Base-by-base conservation (phyloP, 2,329 filamentous ascomycete species). In the Beauveria sp. region DNA sequence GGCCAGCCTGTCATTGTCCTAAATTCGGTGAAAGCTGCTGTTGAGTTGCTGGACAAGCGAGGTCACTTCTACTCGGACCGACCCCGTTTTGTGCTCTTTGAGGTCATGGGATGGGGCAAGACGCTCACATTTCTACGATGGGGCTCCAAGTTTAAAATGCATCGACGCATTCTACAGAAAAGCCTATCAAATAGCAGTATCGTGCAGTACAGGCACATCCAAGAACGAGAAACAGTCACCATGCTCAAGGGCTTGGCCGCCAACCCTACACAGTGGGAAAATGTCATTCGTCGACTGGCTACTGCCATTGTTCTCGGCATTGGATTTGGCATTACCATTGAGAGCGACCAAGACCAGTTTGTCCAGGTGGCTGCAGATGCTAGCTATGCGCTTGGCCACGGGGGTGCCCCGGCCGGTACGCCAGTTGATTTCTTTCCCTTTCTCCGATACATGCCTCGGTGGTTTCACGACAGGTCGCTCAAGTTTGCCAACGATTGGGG, bases 341-440 rank as follows among this genome's bases (percentile, higher is more conserved):
- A 71, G 5, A 66, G 67, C 22, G 70, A 77, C 40, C 53, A 69
- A 22, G 74, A 78, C 64, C 72, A 73, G 1, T 77, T 74, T 60
- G 72, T 80, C 37, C 68, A 77, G 58, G 70, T 76, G 62, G 75
- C 75, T 9, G 61, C 60, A 8, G 67, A 72, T 26, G 71, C 67
- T 26, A 69, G 66, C 55, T 68, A 71, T 50, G 69, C 70, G 1
- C 58, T 71, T 1, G 66, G 65, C 0, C 67, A 72, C 37, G 67
- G 68, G 3, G 72, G 71, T 10, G 68, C 69, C 2, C 70, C 70
- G 0, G 70, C 65, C 2, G 68, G 66, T 3, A 77, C 75, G 2
- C 69, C 78, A 2, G 76, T 81, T 16, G 80, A 82, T 65, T 73
- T 78, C 63, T 79, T 82, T 57, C 80, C 80, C 0, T 68, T 73